Conservation (phyloP, 331 rosid species). For the Prunus yedoensis region DNA sequence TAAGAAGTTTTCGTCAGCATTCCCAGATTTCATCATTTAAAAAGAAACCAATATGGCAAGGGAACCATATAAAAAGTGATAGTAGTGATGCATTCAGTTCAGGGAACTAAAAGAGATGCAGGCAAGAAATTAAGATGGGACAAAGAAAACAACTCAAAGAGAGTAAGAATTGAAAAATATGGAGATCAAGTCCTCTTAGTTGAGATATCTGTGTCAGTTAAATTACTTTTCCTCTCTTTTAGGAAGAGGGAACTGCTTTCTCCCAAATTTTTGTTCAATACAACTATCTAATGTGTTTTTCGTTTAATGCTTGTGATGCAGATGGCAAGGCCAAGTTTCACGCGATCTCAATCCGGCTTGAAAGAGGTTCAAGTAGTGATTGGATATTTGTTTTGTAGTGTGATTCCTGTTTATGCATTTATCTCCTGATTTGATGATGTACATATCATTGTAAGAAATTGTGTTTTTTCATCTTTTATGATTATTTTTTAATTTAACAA, state of each 20-base stretch:
- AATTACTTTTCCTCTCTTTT: neutral
- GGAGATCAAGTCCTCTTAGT: neutral
- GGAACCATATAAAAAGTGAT: neutral
- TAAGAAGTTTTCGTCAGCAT: neutral
- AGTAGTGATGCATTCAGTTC: too few species aligned
- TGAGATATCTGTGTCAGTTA: neutral
- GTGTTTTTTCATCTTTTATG: slow-evolving; percentile 18
- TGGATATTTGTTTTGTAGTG: slow-evolving; percentile 31
- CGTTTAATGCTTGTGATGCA: slow-evolving; percentile 42
- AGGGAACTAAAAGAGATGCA: too few species aligned
- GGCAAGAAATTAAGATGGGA: too few species aligned
- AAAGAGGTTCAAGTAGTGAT: slow-evolving; percentile 29
- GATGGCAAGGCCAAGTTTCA: slow-evolving; percentile 98
- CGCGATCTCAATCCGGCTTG: slow-evolving; percentile 71
- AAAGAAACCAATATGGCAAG: neutral
- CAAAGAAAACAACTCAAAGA: neutral
- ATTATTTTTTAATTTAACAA: slow-evolving; percentile 17
- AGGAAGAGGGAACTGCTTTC: neutral
- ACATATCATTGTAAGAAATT: slow-evolving; percentile 72
- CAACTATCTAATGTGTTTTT: neutral
- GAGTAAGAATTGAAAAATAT: neutral
- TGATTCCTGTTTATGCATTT: slow-evolving; percentile 43
- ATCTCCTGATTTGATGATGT: slow-evolving; percentile 61
- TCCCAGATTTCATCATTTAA: neutral
- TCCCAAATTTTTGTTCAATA: neutral